Percentiles rank a stretch among this genome's conserved stretches.
Conservation (phyloP, 257 asterid species). For the Solanum habrochaites region DNA sequence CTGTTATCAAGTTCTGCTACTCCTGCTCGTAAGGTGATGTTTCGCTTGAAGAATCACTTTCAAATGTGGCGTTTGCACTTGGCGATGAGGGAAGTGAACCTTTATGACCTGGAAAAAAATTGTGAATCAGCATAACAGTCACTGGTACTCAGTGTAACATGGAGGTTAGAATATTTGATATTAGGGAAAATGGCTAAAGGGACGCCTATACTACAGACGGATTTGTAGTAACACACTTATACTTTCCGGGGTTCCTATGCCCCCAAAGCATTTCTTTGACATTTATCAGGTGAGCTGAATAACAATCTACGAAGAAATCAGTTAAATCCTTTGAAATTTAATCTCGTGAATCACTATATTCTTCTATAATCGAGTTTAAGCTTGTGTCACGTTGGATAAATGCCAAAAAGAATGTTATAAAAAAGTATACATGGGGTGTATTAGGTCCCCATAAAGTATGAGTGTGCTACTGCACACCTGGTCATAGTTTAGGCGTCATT, state of each 20-base stretch:
- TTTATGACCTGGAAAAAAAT: conserved; percentile 38
- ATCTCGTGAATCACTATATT: not conserved
- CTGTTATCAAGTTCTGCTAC: not conserved
- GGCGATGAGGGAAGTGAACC: conserved; percentile 63
- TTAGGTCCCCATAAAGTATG: not conserved
- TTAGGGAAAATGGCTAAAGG: not conserved
- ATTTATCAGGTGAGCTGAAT: not conserved
- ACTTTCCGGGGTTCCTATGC: not conserved
- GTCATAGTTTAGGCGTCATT: not conserved
- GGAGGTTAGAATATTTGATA: not conserved
- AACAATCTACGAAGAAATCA: not conserved
- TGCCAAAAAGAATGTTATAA: not conserved
- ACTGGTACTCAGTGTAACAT: not conserved
- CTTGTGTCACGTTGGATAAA: not conserved
- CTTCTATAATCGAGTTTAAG: not conserved
- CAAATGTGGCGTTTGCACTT: conserved; percentile 50
- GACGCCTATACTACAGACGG: not conserved
- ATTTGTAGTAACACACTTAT: not conserved
- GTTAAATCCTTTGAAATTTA: not conserved
- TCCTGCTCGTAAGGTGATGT: conserved; percentile 73
- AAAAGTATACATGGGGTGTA: not conserved
- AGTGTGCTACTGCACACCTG: not conserved
- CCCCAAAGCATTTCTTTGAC: not conserved
- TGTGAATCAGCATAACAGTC: not conserved
- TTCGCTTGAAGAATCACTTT: conserved; percentile 86